A percentile compares a stretch with the other conserved stretches of the same genome.
Conservation (phyloP, 2,329 filamentous ascomycete species). For the Incumbomyces delicatus region DNA sequence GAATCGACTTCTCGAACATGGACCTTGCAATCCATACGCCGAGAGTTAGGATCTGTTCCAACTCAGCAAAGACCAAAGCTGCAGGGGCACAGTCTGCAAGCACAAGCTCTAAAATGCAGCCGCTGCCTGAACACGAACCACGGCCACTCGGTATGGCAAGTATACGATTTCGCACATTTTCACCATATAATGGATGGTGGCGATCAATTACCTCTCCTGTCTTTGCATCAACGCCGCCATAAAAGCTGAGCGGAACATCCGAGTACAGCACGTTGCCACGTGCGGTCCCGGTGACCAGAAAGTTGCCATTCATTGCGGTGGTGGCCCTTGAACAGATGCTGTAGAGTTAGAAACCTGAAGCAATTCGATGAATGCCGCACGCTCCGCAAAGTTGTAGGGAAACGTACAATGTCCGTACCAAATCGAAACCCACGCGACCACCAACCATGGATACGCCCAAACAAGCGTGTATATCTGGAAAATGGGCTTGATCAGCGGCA, state of each 20-base stretch:
- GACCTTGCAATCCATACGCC: slow-evolving; percentile 36
- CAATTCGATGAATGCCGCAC: too few relatives aligned
- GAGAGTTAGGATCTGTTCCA: slow-evolving; percentile 37
- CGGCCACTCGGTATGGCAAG: slow-evolving; percentile 39
- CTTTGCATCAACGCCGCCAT: slow-evolving; percentile 34
- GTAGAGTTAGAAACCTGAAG: too few relatives aligned
- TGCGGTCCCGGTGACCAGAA: too few relatives aligned
- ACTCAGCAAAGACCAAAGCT: slow-evolving; percentile 33
- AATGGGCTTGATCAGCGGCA: too few relatives aligned
- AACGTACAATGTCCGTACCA: too few relatives aligned
- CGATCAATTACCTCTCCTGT: slow-evolving; percentile 36
- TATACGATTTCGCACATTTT: slow-evolving; percentile 25
- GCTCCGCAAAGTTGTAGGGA: too few relatives aligned
- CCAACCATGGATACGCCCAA: too few relatives aligned
- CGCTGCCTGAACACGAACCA: slow-evolving; percentile 40
- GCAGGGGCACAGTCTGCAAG: slow-evolving; percentile 30
- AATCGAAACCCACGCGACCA: too few relatives aligned
- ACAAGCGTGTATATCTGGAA: too few relatives aligned
- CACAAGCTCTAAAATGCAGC: slow-evolving; percentile 37
- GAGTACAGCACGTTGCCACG: background rate
- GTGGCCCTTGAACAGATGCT: too few relatives aligned
- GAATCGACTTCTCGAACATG: slow-evolving; percentile 33
- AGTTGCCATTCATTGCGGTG: too few relatives aligned
- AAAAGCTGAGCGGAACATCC: slow-evolving; percentile 33
- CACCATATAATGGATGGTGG: slow-evolving; percentile 33